These are phyloP conservation scores for Aspergillus sclerotialis DNA, from an alignment of 2,329 filamentous ascomycete species.

Conservation along the genomic window DNA sequence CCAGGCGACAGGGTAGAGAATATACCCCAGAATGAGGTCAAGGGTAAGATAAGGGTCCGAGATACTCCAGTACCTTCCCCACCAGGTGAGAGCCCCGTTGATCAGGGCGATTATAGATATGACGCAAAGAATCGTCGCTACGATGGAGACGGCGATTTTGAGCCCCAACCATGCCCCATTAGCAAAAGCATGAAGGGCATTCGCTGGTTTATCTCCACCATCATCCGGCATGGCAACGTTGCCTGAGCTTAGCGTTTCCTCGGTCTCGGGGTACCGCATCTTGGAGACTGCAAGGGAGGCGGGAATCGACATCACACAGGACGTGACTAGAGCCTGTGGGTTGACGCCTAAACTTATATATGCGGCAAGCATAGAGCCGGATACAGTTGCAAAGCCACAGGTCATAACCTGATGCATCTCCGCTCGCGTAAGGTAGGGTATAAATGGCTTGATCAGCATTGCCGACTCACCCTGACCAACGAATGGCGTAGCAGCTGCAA, in stretches of 20 bases:
- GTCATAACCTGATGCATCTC: slow-evolving; percentile 92
- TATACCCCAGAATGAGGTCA: slow-evolving; percentile 67
- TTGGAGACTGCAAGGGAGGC: slow-evolving; percentile 85
- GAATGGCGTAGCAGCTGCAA: slow-evolving; percentile 86
- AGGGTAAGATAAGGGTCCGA: slow-evolving; percentile 63
- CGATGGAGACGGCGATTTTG: slow-evolving; percentile 79
- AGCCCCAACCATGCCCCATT: slow-evolving; percentile 80
- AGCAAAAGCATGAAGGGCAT: slow-evolving; percentile 76
- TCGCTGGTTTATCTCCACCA: slow-evolving; percentile 62
- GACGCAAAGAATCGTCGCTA: slow-evolving; percentile 73
- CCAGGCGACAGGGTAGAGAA: slow-evolving; percentile 72
- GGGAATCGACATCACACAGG: slow-evolving; percentile 92
- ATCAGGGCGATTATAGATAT: slow-evolving; percentile 67
- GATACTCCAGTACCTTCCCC: slow-evolving; percentile 71
- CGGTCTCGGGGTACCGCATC: slow-evolving; percentile 79
- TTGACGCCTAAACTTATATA: slow-evolving; percentile 82
- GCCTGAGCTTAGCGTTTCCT: slow-evolving; percentile 77
- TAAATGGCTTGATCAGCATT: slow-evolving; percentile 84
- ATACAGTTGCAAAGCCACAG: slow-evolving; percentile 87
- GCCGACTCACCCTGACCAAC: slow-evolving; percentile 91
- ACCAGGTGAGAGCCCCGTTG: slow-evolving; percentile 76
- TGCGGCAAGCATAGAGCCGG: slow-evolving; percentile 76
- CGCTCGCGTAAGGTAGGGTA: slow-evolving; percentile 75
- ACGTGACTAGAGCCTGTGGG: slow-evolving; percentile 76
- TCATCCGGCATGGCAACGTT: slow-evolving; percentile 75